Percentiles rank a stretch among this genome's conserved stretches.
phyloP scores from a whole-genome alignment of 371 early-diverging fungal genomes.

The Rhizopus stolonifer region DNA sequence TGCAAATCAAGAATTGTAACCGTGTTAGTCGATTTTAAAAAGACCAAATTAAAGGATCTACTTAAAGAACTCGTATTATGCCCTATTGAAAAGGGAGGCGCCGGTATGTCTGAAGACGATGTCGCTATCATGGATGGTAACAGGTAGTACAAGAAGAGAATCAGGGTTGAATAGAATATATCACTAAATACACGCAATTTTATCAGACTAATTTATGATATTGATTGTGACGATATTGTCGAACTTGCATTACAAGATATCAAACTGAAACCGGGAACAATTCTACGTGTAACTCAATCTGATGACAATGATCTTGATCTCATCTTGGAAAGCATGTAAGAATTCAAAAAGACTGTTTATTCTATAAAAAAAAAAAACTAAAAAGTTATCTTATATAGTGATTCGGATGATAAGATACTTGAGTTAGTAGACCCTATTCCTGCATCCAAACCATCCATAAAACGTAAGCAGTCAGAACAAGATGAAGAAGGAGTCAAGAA shows the following conservation, averaged over 20 bases:
- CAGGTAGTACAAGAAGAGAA: conserved; percentile 37
- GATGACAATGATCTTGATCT: conserved; percentile 42
- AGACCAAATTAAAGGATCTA: conserved; percentile 54
- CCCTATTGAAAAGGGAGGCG: conserved; percentile 43
- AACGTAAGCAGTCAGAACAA: conserved; percentile 23
- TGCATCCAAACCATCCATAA: conserved; percentile 2
- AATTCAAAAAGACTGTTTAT: not conserved
- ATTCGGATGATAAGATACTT: conserved; percentile 6
- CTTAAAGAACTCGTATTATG: conserved; percentile 38
- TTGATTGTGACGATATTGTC: conserved; percentile 87
- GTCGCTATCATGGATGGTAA: conserved; percentile 53
- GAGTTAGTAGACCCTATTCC: conserved; percentile 21
- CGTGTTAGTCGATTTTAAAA: conserved; percentile 45
- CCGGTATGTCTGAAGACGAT: conserved; percentile 48
- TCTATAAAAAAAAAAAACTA: not conserved
- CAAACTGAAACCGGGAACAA: conserved; percentile 57
- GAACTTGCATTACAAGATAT: conserved; percentile 57
- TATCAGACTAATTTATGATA: conserved; percentile 80
- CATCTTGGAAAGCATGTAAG: conserved; percentile 36
- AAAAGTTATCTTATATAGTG: conserved; percentile 2
- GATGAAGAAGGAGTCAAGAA: conserved; percentile 11
- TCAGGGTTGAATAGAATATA: not conserved
- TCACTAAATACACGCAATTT: not conserved
- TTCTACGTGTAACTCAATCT: conserved; percentile 54
- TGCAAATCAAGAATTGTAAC: conserved; percentile 52